phyloP scores from a whole-genome alignment of 805 yeast species.

The Lachancea sp. region DNA sequence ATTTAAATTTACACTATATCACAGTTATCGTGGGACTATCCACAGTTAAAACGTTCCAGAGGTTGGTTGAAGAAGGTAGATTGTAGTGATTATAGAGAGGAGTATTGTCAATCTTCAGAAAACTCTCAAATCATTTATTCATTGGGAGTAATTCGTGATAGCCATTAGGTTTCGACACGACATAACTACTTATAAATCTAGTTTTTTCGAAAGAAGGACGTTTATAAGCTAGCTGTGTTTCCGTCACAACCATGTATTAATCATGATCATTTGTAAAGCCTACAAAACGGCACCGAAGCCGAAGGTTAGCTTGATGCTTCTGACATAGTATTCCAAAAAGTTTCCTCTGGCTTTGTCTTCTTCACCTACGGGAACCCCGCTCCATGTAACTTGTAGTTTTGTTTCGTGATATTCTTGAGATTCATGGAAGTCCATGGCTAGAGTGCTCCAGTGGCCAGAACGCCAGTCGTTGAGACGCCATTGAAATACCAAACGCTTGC shows the following conservation, averaged over 20 bases:
- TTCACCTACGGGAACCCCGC: slow-evolving; percentile 92
- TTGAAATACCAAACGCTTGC: slow-evolving; percentile 55
- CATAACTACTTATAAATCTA: too few species aligned
- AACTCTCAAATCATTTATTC: too few species aligned
- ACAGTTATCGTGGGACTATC: too few species aligned
- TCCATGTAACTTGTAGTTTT: slow-evolving; percentile 65
- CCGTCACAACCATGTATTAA: neutral
- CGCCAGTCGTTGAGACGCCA: slow-evolving; percentile 94
- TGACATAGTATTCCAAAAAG: slow-evolving; percentile 84
- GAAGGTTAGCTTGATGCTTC: slow-evolving; percentile 83
- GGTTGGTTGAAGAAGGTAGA: too few species aligned
- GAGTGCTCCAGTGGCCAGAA: slow-evolving; percentile 66
- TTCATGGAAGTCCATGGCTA: slow-evolving; percentile 54
- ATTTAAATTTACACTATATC: neutral
- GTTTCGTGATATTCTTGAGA: slow-evolving; percentile 80
- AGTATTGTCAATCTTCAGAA: too few species aligned
- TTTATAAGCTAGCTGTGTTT: too few species aligned
- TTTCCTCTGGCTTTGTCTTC: slow-evolving; percentile 81
- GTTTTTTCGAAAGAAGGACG: too few species aligned
- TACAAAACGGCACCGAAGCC: slow-evolving; percentile 91
- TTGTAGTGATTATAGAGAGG: too few species aligned
- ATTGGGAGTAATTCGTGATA: too few species aligned
- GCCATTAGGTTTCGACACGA: too few species aligned
- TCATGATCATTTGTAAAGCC: neutral
- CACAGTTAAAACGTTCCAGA: too few species aligned